These are phyloP conservation scores for Rhizopus microsporus DNA, from an alignment of 371 early-diverging fungal species.

Conservation along the genomic window DNA sequence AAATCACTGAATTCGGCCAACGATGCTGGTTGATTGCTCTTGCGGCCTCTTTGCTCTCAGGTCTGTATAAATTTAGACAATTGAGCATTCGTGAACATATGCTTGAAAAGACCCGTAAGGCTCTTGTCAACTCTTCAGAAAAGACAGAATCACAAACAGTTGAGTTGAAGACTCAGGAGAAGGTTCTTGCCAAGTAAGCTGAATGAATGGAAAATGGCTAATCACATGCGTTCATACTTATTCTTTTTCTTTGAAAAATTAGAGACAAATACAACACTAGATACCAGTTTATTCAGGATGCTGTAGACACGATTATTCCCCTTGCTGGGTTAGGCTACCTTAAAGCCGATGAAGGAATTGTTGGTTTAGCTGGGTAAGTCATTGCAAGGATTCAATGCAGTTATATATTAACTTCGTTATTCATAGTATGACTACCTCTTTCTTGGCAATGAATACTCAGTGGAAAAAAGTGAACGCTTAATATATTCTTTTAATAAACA, in stretches of 20 bases:
- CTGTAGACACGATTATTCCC: slow-evolving; percentile 66
- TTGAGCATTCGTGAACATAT: slow-evolving; percentile 40
- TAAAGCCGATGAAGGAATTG: slow-evolving; percentile 60
- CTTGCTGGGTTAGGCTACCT: slow-evolving; percentile 58
- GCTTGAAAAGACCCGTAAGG: slow-evolving; percentile 38
- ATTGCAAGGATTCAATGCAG: not conserved
- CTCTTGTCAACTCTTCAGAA: slow-evolving; percentile 24
- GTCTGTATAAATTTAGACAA: slow-evolving; percentile 65
- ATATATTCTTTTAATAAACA: not conserved
- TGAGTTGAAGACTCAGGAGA: slow-evolving; percentile 32
- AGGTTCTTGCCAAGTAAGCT: slow-evolving; percentile 46
- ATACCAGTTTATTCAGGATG: slow-evolving; percentile 62
- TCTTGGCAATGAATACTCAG: slow-evolving; percentile 49
- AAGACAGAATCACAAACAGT: slow-evolving; percentile 22
- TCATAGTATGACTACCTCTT: slow-evolving; percentile 49
- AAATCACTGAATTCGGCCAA: slow-evolving; percentile 52
- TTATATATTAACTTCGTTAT: not conserved
- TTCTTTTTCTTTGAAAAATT: slow-evolving; percentile 8
- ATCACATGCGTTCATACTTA: not conserved
- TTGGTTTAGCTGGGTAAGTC: slow-evolving; percentile 69
- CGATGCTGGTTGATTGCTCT: slow-evolving; percentile 71
- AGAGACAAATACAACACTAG: slow-evolving; percentile 55
- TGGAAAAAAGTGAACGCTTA: slow-evolving; percentile 40
- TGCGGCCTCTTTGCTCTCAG: slow-evolving; percentile 56
- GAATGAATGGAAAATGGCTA: slow-evolving; percentile 1